Base-by-base conservation (phyloP, 1,284 basidiomycete species). In the Ustilago hordei region DNA sequence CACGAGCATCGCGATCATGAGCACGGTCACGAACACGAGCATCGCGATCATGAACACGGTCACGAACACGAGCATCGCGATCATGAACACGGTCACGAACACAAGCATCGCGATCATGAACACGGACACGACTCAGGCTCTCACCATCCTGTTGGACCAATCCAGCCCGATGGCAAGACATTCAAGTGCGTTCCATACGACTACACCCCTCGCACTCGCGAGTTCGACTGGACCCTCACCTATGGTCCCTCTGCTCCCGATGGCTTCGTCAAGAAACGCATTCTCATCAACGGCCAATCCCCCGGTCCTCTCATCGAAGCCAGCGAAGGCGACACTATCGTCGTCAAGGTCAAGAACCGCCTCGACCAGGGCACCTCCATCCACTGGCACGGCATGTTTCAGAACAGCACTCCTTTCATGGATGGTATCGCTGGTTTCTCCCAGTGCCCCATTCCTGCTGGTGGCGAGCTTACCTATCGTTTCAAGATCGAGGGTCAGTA, bases 311-410 rank as follows among this genome's bases (percentile, higher is more conserved):
- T 69, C 4, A 79, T 84, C 55, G 78, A 84, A 50, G 82, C 65
- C 32, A 84, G 79, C 41, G 76, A 79, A 41, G 83, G 83, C 17
- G 85, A 86, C 60, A 81, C 71, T 13, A 60, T 85, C 35, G 59
- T 80, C 34, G 69, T 86, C 47, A 65, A 68, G n/a, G 71, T 86
- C 19, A 61, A 57, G 28, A 86, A 86, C 53, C 47, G 65, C 13
- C 55, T 85, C 28, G 68, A 70, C 34, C 62, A 75, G 32, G 65
- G 70, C 41, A 75, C 78, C 13, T 65, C 76, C 2, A 78, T 84
- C 43, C 85, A 86, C 64, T 86, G 83, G 83, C 85, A 86, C 56
- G 85, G 85, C 35, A 71, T 82, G 61, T 81, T 63, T 31, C 83
- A 84, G 56, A 81, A 82, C 60, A 79, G 69, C 50, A 80, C 73